Evolutionary conservation across 306 rosid species (phyloP).

Genomic region (Prunus padus): DNA sequence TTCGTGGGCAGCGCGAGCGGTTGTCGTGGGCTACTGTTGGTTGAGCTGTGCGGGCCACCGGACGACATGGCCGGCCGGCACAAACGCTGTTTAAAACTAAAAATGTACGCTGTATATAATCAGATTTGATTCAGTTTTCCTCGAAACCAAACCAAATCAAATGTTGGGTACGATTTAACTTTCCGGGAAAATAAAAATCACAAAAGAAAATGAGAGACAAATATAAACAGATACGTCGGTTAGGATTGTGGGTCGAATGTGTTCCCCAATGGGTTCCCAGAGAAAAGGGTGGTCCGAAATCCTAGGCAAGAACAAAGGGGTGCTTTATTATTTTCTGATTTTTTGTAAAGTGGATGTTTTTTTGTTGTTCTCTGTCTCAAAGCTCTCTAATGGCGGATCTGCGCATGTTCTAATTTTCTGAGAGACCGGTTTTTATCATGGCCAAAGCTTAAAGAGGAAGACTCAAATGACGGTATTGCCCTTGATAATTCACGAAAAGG

Average conservation of each 20-base stretch:
- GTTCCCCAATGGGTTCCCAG: not conserved
- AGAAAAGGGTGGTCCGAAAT: slow-evolving; percentile 27
- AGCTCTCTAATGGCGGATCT: not conserved
- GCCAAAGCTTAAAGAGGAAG: not conserved
- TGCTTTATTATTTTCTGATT: not conserved
- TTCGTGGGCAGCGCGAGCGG: slow-evolving; percentile 19
- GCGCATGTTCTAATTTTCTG: not conserved
- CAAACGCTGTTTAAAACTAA: not conserved
- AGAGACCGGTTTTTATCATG: slow-evolving; percentile 1
- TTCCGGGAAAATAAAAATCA: not conserved
- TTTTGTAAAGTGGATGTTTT: slow-evolving; percentile 3
- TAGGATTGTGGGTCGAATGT: not conserved
- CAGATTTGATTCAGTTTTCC: not conserved
- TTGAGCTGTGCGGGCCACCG: slow-evolving; percentile 22
- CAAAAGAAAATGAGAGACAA: not conserved
- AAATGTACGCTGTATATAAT: not conserved
- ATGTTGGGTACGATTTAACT: not conserved
- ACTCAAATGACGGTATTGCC: not conserved
- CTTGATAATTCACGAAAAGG: not conserved
- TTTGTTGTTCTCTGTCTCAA: not conserved
- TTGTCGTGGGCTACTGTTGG: slow-evolving; percentile 5
- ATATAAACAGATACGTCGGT: not conserved
- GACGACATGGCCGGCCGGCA: slow-evolving; percentile 30
- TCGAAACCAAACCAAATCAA: not conserved
- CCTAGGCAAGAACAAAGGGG: slow-evolving; percentile 9